These are phyloP conservation scores for Prunus davidiana DNA, from an alignment of 306 rosid species.

Conservation along the genomic window DNA sequence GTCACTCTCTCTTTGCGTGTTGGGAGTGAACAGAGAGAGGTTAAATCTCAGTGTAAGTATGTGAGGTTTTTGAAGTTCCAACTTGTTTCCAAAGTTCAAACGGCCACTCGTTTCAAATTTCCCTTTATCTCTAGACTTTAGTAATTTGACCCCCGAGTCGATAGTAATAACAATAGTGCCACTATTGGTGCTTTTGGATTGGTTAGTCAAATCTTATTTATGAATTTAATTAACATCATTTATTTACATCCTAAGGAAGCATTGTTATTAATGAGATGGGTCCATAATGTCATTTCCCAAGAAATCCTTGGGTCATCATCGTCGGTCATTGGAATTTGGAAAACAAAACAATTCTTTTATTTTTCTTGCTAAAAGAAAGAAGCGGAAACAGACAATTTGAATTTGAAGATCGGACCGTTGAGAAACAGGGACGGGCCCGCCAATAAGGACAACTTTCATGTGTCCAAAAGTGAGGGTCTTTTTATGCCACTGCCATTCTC, in stretches of 20 bases:
- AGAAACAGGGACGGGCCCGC: neutral
- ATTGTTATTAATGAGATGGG: neutral
- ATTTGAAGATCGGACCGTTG: neutral
- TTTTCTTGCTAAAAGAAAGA: no score
- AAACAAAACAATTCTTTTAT: neutral
- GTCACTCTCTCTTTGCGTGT: neutral
- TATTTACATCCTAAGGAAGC: neutral
- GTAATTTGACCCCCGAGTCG: slow-evolving; percentile 2
- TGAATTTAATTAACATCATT: neutral
- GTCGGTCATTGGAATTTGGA: neutral
- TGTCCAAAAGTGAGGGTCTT: neutral
- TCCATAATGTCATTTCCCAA: neutral
- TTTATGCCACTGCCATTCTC: neutral
- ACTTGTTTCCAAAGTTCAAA: slow-evolving; percentile 38
- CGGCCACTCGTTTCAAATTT: slow-evolving; percentile 79
- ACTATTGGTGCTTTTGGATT: neutral
- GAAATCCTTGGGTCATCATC: neutral
- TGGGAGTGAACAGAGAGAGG: slow-evolving; percentile 1
- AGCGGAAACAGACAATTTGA: neutral
- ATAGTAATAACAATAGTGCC: slow-evolving; percentile 29
- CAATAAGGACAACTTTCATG: neutral
- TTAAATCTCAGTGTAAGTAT: slow-evolving; percentile 10
- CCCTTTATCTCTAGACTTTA: slow-evolving; percentile 14
- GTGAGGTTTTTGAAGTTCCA: slow-evolving; percentile 16
- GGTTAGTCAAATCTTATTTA: neutral